Conservation (phyloP, 2,329 filamentous ascomycete genomes). For the Plenodomus biglobosus region DNA sequence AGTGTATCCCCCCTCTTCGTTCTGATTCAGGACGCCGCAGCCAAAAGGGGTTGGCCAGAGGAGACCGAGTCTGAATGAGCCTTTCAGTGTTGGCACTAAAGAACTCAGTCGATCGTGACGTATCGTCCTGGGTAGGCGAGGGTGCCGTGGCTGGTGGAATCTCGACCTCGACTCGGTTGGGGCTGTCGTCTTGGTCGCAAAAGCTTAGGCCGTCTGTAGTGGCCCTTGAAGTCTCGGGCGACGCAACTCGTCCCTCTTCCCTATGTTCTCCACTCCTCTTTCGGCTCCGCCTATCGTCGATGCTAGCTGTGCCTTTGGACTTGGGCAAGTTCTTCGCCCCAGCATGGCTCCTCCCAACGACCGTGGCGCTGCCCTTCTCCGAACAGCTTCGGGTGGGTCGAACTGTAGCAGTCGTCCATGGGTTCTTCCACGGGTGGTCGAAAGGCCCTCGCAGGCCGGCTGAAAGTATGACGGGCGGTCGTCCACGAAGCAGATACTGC, state of each 20-base stretch:
- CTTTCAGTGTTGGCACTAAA: slow-evolving; percentile 20
- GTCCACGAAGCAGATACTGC: slow-evolving; percentile 58
- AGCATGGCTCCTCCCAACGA: neutral
- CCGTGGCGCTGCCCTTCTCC: neutral
- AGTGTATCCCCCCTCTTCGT: slow-evolving; percentile 4
- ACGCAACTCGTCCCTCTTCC: slow-evolving; percentile 4
- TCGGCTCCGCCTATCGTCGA: neutral
- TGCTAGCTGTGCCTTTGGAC: neutral
- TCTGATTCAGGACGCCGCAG: slow-evolving; percentile 22
- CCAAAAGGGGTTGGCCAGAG: slow-evolving; percentile 25
- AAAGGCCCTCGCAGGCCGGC: slow-evolving; percentile 66
- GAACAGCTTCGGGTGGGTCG: neutral
- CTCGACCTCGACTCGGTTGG: slow-evolving; percentile 14
- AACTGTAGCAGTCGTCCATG: slow-evolving; percentile 27
- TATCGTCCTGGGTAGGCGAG: slow-evolving; percentile 10
- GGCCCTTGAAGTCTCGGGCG: slow-evolving; percentile 25
- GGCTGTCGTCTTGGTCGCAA: slow-evolving; percentile 12
- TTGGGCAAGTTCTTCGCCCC: slow-evolving; percentile 1
- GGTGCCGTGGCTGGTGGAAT: slow-evolving; percentile 21
- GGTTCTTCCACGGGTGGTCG: slow-evolving; percentile 42
- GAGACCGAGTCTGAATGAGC: slow-evolving; percentile 11
- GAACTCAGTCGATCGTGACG: slow-evolving; percentile 15
- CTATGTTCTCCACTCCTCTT: neutral
- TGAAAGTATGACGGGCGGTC: slow-evolving; percentile 60
- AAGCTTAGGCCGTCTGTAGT: slow-evolving; percentile 1